Evolutionary conservation across 805 yeast genomes (phyloP).

Genomic region (Wickerhamiella nectarea): DNA sequence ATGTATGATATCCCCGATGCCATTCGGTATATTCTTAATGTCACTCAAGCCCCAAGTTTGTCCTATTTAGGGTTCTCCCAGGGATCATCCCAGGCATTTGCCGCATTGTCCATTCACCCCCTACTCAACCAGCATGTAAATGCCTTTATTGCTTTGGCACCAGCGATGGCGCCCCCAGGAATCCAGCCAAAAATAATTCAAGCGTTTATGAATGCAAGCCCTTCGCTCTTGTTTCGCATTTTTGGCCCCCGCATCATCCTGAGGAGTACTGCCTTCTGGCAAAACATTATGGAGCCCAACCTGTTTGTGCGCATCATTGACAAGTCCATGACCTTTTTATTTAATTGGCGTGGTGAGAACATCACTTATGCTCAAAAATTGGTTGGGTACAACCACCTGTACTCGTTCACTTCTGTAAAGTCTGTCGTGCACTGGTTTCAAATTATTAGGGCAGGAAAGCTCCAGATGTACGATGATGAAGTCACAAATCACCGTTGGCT

Average conservation of each 20-base stretch:
- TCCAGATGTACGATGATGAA: slow-evolving; percentile 82
- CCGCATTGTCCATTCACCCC: slow-evolving; percentile 53
- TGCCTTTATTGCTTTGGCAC: slow-evolving; percentile 70
- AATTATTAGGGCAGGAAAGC: slow-evolving; percentile 54
- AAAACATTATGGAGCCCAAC: slow-evolving; percentile 60
- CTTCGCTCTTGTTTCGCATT: slow-evolving; percentile 50
- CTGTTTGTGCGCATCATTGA: slow-evolving; percentile 63
- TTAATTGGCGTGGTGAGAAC: slow-evolving; percentile 67
- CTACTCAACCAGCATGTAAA: slow-evolving; percentile 42
- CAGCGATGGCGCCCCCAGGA: slow-evolving; percentile 88
- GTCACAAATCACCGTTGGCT: slow-evolving; percentile 16
- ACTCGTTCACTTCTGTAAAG: slow-evolving; percentile 84
- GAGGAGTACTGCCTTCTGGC: slow-evolving; percentile 73
- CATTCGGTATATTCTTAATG: slow-evolving; percentile 52
- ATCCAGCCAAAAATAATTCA: slow-evolving; percentile 64
- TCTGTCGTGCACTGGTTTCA: slow-evolving; percentile 95
- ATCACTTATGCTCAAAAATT: slow-evolving; percentile 62
- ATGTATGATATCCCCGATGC: slow-evolving; percentile 77
- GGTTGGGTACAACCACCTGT: slow-evolving; percentile 72
- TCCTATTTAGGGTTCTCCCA: slow-evolving; percentile 83
- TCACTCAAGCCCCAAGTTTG: slow-evolving; percentile 34
- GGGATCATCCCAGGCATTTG: slow-evolving; percentile 89
- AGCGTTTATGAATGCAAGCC: slow-evolving; percentile 60
- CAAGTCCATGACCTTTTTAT: slow-evolving; percentile 47
- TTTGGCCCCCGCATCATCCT: slow-evolving; percentile 66